phyloP scores from a whole-genome alignment of 2,329 filamentous ascomycete genomes.

The Cercospora janseana region DNA sequence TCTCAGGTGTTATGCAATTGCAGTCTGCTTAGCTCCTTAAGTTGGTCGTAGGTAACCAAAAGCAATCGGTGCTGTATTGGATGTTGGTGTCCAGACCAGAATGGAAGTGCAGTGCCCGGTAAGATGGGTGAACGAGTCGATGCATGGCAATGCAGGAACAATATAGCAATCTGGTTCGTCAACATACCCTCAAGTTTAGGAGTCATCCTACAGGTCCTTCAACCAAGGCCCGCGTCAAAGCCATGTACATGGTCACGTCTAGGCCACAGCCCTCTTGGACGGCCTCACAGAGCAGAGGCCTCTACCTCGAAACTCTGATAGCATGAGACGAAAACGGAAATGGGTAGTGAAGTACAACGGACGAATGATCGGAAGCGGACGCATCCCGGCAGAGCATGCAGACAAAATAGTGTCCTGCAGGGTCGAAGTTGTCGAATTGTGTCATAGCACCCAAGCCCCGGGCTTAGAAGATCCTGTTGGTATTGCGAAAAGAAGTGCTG shows the following conservation, averaged over 20 bases:
- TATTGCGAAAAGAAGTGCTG: neutral
- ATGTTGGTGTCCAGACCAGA: conserved; percentile 11
- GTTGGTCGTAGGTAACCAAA: conserved; percentile 4
- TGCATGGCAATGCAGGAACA: conserved; percentile 24
- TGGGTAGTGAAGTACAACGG: conserved; percentile 17
- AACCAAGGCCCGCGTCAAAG: conserved; percentile 8
- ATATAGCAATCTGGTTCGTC: conserved; percentile 16
- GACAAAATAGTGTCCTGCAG: conserved; percentile 21
- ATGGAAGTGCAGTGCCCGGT: neutral
- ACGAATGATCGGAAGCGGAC: conserved; percentile 18
- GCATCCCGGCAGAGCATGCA: conserved; percentile 1
- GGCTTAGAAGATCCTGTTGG: conserved; percentile 19
- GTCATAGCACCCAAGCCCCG: conserved; percentile 18
- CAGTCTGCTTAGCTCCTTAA: conserved; percentile 5
- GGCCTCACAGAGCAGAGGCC: conserved; percentile 17
- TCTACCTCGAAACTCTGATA: conserved; percentile 8
- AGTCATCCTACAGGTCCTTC: conserved; percentile 15
- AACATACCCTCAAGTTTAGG: conserved; percentile 4
- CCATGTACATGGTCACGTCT: conserved; percentile 8
- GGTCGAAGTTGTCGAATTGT: conserved; percentile 10
- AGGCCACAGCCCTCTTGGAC: conserved; percentile 5
- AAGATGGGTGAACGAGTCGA: conserved; percentile 9
- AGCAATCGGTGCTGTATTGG: conserved; percentile 20
- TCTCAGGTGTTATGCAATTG: neutral
- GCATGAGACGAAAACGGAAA: conserved; percentile 16